Percentiles rank a stretch among this genome's conserved stretches.
Conservation (phyloP, 176 grass and related monocot genomes). For the Oryza coarctata region DNA sequence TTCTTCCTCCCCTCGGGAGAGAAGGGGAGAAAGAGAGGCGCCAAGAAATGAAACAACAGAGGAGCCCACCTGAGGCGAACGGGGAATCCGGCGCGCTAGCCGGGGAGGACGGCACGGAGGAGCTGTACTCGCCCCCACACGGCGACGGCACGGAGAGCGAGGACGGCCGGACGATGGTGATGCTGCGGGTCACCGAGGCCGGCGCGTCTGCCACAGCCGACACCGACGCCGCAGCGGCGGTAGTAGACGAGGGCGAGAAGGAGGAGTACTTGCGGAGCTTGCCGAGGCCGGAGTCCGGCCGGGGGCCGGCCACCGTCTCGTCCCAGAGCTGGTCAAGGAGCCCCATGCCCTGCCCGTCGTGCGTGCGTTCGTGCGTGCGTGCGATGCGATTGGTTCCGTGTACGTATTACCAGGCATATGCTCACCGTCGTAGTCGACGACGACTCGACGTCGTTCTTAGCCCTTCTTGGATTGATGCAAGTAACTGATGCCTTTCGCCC, state of each 20-base stretch:
- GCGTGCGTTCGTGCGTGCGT: neutral
- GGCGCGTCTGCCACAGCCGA: neutral
- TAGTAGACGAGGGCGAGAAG: slow-evolving; percentile 51
- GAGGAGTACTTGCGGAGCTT: slow-evolving; percentile 70
- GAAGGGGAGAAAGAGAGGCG: neutral
- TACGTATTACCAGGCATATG: neutral
- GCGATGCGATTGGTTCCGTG: neutral
- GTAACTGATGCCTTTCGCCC: slow-evolving; percentile 4
- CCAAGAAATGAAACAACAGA: neutral
- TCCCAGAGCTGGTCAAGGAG: slow-evolving; percentile 92
- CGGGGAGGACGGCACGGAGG: slow-evolving; percentile 58
- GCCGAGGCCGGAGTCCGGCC: slow-evolving; percentile 70
- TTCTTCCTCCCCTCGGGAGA: neutral
- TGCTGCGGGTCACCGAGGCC: slow-evolving; percentile 47
- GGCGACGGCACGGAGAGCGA: slow-evolving; percentile 33
- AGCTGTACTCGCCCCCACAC: slow-evolving; percentile 30
- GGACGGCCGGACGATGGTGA: slow-evolving; percentile 53
- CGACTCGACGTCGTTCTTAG: neutral
- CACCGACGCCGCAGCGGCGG: neutral
- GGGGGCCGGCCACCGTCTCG: slow-evolving; percentile 83
- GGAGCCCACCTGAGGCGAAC: slow-evolving; percentile 33
- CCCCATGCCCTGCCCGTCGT: slow-evolving; percentile 37
- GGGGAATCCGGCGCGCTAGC: slow-evolving; percentile 57
- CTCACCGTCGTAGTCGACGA: neutral
- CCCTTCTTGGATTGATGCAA: neutral